phyloP scores from a whole-genome alignment of 768 basidiomycete species.

The Suillus brevipes region DNA sequence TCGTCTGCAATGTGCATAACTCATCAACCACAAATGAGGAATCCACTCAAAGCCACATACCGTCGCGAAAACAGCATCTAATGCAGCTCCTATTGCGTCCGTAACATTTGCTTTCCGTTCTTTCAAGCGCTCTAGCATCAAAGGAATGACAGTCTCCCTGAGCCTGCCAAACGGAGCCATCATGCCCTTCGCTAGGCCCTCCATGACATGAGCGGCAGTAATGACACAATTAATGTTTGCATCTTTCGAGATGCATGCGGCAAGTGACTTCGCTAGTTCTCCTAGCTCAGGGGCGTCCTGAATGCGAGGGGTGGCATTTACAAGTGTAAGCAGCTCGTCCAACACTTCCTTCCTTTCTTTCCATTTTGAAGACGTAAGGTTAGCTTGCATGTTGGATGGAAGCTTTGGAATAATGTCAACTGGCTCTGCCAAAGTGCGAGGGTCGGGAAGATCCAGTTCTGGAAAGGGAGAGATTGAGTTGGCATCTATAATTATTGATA shows the following conservation, averaged over 20 bases:
- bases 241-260: slow-evolving; percentile 79
- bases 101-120: slow-evolving; percentile 91
- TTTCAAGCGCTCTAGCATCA: slow-evolving; percentile 87
- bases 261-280: slow-evolving; percentile 75
- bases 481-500: slow-evolving; percentile 2
- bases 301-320: slow-evolving; percentile 72
- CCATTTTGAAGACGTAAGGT: slow-evolving; percentile 92
- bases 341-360: slow-evolving; percentile 94
- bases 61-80: slow-evolving; percentile 85
- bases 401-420: slow-evolving; percentile 77
- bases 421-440: slow-evolving; percentile 76
- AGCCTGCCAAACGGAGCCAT: slow-evolving; percentile 72
- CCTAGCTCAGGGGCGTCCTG: slow-evolving; percentile 77
- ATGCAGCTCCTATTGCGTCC: slow-evolving; percentile 81
- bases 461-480: slow-evolving; percentile 10
- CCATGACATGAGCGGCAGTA: slow-evolving; percentile 80
- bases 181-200: slow-evolving; percentile 82
- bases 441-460: slow-evolving; percentile 67
- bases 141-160: slow-evolving; percentile 68
- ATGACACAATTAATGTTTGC: slow-evolving; percentile 96
- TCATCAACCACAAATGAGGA: slow-evolving; percentile 10
- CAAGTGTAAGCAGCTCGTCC: slow-evolving; percentile 73
- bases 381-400: slow-evolving; percentile 69
- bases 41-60: slow-evolving; percentile 48
- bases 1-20: slow-evolving; percentile 49